Evolutionary conservation across 805 yeast genomes (phyloP).

Genomic region (Cyberlindnera subsufficiens): DNA sequence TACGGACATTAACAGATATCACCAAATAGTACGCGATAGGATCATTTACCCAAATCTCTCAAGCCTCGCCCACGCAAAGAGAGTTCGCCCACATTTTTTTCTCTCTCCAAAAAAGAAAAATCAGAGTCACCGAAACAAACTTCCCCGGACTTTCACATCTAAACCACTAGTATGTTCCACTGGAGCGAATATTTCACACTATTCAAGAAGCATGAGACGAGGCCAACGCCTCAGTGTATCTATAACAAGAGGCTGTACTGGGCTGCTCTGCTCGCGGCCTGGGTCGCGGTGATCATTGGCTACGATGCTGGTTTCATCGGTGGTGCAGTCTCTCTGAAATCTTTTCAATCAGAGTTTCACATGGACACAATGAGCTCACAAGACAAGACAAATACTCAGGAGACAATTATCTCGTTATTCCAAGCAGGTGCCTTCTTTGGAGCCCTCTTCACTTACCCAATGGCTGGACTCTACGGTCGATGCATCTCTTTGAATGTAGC

Average conservation of each 20-base stretch:
- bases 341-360: slow-evolving; percentile 41
- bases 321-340: slow-evolving; percentile 40
- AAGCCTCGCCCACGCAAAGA: no score
- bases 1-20: no score
- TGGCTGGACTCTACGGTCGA: slow-evolving; percentile 36
- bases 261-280: slow-evolving; percentile 39
- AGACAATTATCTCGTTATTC: slow-evolving; percentile 42
- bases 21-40: no score
- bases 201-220: slow-evolving; percentile 15
- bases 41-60: no score
- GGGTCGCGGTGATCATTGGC: slow-evolving; percentile 46
- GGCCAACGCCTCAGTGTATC: slow-evolving; percentile 35
- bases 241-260: slow-evolving; percentile 40
- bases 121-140: no score
- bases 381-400: slow-evolving; percentile 24
- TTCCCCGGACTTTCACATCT: no score
- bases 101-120: no score
- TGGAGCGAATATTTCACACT: slow-evolving; percentile 11
- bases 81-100: no score
- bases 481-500: slow-evolving; percentile 32
- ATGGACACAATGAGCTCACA: slow-evolving; percentile 27
- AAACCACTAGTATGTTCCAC: no score
- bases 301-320: slow-evolving; percentile 55
- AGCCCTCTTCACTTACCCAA: slow-evolving; percentile 35
- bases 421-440: slow-evolving; percentile 51